Evolutionary conservation across 2,329 filamentous ascomycete genomes (phyloP).

Genomic region (Didymella sp.): DNA sequence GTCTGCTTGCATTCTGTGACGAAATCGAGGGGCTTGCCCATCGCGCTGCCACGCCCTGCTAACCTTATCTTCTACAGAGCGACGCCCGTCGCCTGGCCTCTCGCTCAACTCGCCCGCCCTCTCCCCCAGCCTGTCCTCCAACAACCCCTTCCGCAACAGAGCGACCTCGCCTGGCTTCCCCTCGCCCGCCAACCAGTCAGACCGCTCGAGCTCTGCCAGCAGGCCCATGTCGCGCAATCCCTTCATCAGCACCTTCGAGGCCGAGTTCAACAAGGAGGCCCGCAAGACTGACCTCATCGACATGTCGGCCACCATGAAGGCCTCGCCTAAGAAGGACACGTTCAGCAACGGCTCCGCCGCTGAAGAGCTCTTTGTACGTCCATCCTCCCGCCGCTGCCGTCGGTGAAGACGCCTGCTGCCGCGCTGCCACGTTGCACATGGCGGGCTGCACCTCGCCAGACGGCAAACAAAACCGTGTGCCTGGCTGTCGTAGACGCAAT

Average conservation of each 20-base stretch:
- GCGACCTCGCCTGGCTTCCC: slow-evolving; percentile 63
- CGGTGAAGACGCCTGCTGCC: not conserved
- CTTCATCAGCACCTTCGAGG: slow-evolving; percentile 68
- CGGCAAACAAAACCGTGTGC: not conserved
- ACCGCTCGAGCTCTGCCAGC: slow-evolving; percentile 60
- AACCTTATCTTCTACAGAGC: slow-evolving; percentile 44
- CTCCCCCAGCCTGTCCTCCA: slow-evolving; percentile 71
- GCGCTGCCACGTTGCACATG: slow-evolving; percentile 5
- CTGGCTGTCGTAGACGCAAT: not conserved
- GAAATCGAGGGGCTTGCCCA: slow-evolving; percentile 33
- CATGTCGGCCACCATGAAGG: slow-evolving; percentile 48
- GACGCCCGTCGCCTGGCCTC: slow-evolving; percentile 61
- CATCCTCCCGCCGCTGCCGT: slow-evolving; percentile 14
- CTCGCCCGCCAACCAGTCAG: slow-evolving; percentile 45
- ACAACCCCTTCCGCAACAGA: slow-evolving; percentile 82
- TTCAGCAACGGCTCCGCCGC: slow-evolving; percentile 57
- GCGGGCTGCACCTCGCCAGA: slow-evolving; percentile 15
- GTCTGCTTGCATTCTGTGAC: slow-evolving; percentile 34
- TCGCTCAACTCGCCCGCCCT: slow-evolving; percentile 70
- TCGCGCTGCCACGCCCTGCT: slow-evolving; percentile 23
- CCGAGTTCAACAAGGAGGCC: slow-evolving; percentile 50
- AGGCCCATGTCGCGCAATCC: slow-evolving; percentile 76
- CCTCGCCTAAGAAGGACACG: slow-evolving; percentile 56
- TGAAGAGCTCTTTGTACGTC: slow-evolving; percentile 79
- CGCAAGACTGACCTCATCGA: slow-evolving; percentile 41